Evolutionary conservation across 2,329 filamentous ascomycete genomes (phyloP).

Genomic region (Capronia americana): DNA sequence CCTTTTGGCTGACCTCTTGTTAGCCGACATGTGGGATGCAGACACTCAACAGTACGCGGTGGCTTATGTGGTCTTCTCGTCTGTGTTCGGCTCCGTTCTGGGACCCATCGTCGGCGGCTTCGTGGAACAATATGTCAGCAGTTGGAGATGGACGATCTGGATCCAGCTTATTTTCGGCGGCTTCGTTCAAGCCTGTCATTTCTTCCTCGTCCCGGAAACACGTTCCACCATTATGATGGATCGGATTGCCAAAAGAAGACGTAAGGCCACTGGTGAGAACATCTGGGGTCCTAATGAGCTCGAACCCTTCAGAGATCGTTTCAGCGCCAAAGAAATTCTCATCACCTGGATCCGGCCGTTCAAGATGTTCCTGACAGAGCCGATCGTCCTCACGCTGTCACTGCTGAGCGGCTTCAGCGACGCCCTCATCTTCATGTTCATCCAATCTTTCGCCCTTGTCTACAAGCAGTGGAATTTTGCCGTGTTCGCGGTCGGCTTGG

Average conservation of each 20-base stretch:
- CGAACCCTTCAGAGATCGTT: conserved; percentile 61
- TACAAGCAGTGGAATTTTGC: conserved; percentile 66
- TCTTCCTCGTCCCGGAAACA: conserved; percentile 77
- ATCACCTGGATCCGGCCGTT: conserved; percentile 67
- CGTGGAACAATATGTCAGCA: conserved; percentile 65
- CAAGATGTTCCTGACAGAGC: conserved; percentile 68
- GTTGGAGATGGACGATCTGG: conserved; percentile 84
- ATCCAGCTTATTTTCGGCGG: conserved; percentile 81
- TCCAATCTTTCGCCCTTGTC: conserved; percentile 66
- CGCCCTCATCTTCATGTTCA: conserved; percentile 70
- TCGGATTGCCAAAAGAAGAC: conserved; percentile 75
- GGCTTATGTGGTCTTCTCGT: conserved; percentile 78
- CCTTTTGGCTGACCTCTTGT: conserved; percentile 11
- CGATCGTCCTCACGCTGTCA: conserved; percentile 67
- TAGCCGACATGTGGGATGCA: conserved; percentile 72
- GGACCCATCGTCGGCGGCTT: conserved; percentile 82
- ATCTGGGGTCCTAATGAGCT: conserved; percentile 77
- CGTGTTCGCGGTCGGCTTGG: conserved; percentile 55
- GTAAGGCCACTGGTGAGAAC: conserved; percentile 67
- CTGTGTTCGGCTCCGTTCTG: conserved; percentile 76
- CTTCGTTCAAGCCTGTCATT: conserved; percentile 70
- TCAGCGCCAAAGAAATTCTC: conserved; percentile 63
- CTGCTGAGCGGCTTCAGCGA: conserved; percentile 70
- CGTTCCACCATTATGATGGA: conserved; percentile 79
- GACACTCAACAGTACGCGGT: conserved; percentile 75